Conservation (phyloP, 2,329 filamentous ascomycete species). For the Huntiella bhutanensis region DNA sequence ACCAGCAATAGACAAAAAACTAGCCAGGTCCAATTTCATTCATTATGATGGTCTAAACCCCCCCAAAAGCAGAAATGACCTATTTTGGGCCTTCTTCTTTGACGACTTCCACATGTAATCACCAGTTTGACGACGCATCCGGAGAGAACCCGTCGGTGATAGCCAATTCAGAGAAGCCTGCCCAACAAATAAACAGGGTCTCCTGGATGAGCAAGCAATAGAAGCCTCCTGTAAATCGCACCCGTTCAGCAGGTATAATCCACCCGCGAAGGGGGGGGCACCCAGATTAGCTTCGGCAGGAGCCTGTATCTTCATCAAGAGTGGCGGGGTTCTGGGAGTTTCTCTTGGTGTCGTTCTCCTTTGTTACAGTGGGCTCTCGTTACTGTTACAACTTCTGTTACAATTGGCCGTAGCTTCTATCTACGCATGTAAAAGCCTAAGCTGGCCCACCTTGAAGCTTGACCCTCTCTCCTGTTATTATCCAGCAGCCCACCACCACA, state of each 20-base stretch:
- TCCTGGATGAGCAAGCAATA: too few species aligned
- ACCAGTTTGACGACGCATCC: too few species aligned
- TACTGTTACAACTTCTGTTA: not conserved
- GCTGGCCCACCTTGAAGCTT: constrained; percentile 1
- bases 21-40: constrained; percentile 4
- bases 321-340: not conserved
- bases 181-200: too few species aligned
- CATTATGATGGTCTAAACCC: not conserved
- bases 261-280: too few species aligned
- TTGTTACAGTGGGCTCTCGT: not conserved
- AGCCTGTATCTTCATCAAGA: too few species aligned
- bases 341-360: not conserved
- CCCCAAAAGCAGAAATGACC: not conserved
- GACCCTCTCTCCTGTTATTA: constrained; percentile 9
- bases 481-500: not conserved
- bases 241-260: too few species aligned
- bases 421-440: not conserved
- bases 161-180: too few species aligned
- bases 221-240: too few species aligned
- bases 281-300: too few species aligned
- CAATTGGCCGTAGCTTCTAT: not conserved
- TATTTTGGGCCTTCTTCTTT: constrained; percentile 2
- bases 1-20: not conserved
- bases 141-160: too few species aligned
- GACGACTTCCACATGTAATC: not conserved